Evolutionary conservation across 2,329 filamentous ascomycete genomes (phyloP).

Genomic region (Colletotrichum euphorbiae): DNA sequence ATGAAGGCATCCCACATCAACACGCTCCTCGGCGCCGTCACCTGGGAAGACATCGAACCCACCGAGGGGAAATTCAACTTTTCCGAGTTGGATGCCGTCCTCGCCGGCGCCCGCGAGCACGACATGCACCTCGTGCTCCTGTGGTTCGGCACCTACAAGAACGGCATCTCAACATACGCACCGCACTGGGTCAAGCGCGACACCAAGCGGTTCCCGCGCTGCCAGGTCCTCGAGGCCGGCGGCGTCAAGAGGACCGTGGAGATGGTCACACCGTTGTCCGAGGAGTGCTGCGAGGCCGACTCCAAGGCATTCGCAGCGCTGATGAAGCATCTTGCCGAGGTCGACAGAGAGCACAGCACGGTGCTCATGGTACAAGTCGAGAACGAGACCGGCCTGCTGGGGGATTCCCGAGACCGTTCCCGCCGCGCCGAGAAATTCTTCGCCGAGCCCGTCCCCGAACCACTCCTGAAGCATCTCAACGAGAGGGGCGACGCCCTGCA

Average conservation of each 20-base stretch:
- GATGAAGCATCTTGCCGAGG: constrained; percentile 50
- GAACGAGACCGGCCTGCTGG: constrained; percentile 64
- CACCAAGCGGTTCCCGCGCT: constrained; percentile 50
- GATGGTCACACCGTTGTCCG: constrained; percentile 48
- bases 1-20: constrained; percentile 51
- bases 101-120: constrained; percentile 47
- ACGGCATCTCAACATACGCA: constrained; percentile 52
- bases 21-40: constrained; percentile 51
- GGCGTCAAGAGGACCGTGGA: constrained; percentile 49
- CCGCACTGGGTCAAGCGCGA: constrained; percentile 52
- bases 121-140: constrained; percentile 51
- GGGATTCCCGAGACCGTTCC: constrained; percentile 62
- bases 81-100: constrained; percentile 48
- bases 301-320: constrained; percentile 48
- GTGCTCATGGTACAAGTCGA: constrained; percentile 70
- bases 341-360: constrained; percentile 59
- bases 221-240: constrained; percentile 48
- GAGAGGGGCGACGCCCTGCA: constrained; percentile 42
- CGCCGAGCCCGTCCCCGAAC: constrained; percentile 46
- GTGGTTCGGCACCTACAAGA: constrained; percentile 55
- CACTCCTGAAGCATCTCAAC: constrained; percentile 45
- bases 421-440: constrained; percentile 56
- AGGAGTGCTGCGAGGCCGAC: constrained; percentile 48
- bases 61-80: constrained; percentile 51
- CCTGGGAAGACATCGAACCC: constrained; percentile 54